Evolutionary conservation across 2,329 filamentous ascomycete species (phyloP), one percentile per base, ranked within the genome.

Genomic region (Dissoconium aciculare): DNA sequence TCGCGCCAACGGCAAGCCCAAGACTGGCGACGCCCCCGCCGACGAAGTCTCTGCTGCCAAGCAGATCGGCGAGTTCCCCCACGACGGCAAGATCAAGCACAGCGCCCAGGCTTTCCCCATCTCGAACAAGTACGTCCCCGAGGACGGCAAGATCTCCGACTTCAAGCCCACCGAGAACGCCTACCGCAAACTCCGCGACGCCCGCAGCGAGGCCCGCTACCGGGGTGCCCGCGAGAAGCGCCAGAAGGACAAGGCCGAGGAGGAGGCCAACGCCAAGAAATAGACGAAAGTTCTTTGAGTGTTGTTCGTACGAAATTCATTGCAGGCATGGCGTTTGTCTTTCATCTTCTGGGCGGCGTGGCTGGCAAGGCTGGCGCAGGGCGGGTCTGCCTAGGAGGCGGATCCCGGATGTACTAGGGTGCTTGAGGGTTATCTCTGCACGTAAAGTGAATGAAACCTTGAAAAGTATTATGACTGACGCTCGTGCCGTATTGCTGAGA

Each of bases 161-260:
- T 62, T 53, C 57, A 47, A 76, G 60, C 60, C 72, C 56, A 79
- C 85, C 67, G 78, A 84, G 63, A 78, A 76, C 62, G 89, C 85
- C 44, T 95, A 80, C 76, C 69, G 69, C 58, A 78, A 74, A 56
- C 75, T 98, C 59, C 81, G 89, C 62, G 68, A 78, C 50, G 75
- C 80, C 49, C 78, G 89, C 64, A 75, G 74, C 60, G 80, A 91
- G 57, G 75, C 79, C 54, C 78, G 85, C 61, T 68, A 79, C 55
- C 63, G 71, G 45, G 89, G 89, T 64, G 71, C 71, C 56, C 76
- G 84, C 60, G 85, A 91, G 72, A 95, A 95, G 84, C 78, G 89
- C 57, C 76, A 70, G 52, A 80, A 78, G 71, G 81, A 82, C 54
- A 87, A 78, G 69, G 78, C 76, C 52, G 81, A 85, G 59, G 81